Base-by-base conservation (phyloP, 768 basidiomycete genomes). In the Panellus pusillus region DNA sequence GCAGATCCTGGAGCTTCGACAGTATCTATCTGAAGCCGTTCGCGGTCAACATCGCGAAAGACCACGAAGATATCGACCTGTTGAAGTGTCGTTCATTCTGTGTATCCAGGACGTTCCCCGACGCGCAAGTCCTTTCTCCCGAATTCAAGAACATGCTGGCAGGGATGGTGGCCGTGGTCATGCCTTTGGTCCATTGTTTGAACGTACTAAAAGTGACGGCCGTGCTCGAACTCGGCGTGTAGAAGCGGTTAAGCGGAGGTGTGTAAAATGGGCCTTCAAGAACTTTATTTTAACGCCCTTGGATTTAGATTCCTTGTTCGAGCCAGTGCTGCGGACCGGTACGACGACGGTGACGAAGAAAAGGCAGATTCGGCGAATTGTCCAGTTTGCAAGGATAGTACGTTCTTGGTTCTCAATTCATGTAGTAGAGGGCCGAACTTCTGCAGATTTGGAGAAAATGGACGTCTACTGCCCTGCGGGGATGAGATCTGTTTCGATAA, bases 1-100 rank as follows among this genome's bases (percentile, higher is more conserved):
- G n/a, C n/a, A n/a, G n/a, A n/a, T n/a, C n/a, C n/a, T n/a, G n/a
- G n/a, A n/a, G n/a, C n/a, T n/a, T n/a, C n/a, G n/a, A n/a, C n/a
- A n/a, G n/a, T n/a, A n/a, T n/a, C n/a, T n/a, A n/a, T n/a, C n/a
- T n/a, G n/a, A n/a, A n/a, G n/a, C n/a, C n/a, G n/a, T n/a, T n/a
- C n/a, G n/a, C n/a, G n/a, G n/a, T n/a, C n/a, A n/a, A n/a, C 0
- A 72, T 96, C 9, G 81, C 82, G 47, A 98, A 93, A 70, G 79
- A 78, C 28, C 93, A 98, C 66, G 76, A 77, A 68, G 93, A 98
- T 66, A 98, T 99, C 60, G 95, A 96, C 67, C 71, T 98, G 45
- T 72, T 99, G 57, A 91, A 91, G 69, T 87, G 90, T 55, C 83
- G 93, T 20, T 84, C 86, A 15, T 82, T 92, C 31, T 84, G 79